Base-by-base conservation (phyloP, 352 stramenopile species). In the Thalassiosira livingstoniorum region DNA sequence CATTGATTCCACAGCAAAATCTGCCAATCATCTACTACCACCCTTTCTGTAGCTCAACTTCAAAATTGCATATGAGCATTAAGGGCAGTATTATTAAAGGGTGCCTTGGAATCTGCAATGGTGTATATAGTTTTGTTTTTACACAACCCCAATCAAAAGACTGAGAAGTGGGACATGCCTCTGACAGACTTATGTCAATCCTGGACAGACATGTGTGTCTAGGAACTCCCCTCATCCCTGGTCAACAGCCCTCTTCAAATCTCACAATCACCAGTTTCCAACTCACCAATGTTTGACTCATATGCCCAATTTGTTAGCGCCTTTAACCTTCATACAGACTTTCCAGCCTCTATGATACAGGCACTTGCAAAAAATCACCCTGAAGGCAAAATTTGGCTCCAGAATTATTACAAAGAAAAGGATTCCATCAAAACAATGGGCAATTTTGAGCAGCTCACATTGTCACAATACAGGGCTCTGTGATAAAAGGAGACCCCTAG, bases 401-500 rank as follows among this genome's bases (percentile, higher is more conserved):
- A 64, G 5, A 66, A 35, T 2, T 80, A 80, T 32, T 7, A 5
- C 2, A 47, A 80, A 25, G 62, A 80, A 53, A 72, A 75, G 55
- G 21, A 29, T 5, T 62, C 58, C 0, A 35, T 79, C n/a, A 18
- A n/a, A n/a, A 11, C 23, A 0, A 66, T 70, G 4, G n/a, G 72
- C 25, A 47, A 79, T 0, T 84, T 31, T 60, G 76, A 79, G 34
- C n/a, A n/a, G 2, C 77, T 84, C 21, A 71, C 32, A 21, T 74
- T 69, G 21, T 60, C 68, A 10, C 0, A 39, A 32, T 82, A 77
- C 29, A 5, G 67, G 11, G 23, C 53, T 0, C 34, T 80, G 25
- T 23, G 55, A 13, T 7, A 47, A 3, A 43, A 29, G 21, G 62
- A 51, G 18, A 53, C 70, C 23, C 60, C 47, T 37, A 58, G 55